A percentile compares a stretch with the other conserved stretches of the same genome.
phyloP scores from a whole-genome alignment of 2,329 filamentous ascomycete species.

The Elsinoe ampelina region DNA sequence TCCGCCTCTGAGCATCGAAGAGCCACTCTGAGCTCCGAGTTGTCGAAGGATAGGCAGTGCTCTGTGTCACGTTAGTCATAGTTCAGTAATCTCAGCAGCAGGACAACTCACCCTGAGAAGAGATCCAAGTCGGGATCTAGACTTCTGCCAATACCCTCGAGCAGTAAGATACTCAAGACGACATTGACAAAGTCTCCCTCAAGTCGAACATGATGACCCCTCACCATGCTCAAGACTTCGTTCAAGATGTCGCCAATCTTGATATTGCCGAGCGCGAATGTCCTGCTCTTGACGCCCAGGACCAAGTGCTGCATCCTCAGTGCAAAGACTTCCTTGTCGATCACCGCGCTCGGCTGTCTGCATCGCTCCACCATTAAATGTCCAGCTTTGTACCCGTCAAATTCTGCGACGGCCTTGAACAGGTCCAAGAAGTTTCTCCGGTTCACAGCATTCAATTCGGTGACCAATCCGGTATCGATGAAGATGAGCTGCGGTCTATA shows the following conservation, averaged over 20 bases:
- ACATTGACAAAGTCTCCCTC: constrained; percentile 99
- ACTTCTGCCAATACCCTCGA: constrained; percentile 86
- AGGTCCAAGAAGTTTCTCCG: constrained; percentile 86
- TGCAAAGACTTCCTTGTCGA: constrained; percentile 84
- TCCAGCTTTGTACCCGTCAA: constrained; percentile 91
- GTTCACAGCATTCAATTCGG: constrained; percentile 80
- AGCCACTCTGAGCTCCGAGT: constrained; percentile 68
- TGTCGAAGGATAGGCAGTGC: constrained; percentile 85
- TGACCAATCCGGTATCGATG: constrained; percentile 93
- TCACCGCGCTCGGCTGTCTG: constrained; percentile 79
- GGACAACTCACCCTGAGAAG: constrained; percentile 53
- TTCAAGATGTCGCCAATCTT: constrained; percentile 94
- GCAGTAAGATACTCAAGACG: constrained; percentile 82
- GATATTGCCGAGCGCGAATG: constrained; percentile 84
- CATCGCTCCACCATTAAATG: constrained; percentile 94
- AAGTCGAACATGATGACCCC: constrained; percentile 80
- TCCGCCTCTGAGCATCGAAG: constrained; percentile 40
- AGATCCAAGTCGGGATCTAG: constrained; percentile 82
- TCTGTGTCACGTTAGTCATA: constrained; percentile 39
- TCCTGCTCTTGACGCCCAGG: constrained; percentile 78
- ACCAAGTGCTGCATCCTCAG: constrained; percentile 96
- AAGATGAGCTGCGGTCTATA: constrained; percentile 93
- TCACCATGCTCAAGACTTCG: constrained; percentile 83
- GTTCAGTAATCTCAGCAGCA: neutral
- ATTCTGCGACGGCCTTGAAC: constrained; percentile 91